These are phyloP conservation scores for Hypericum perforatum DNA, from an alignment of 345 rosid genomes.

Conservation along the genomic window DNA sequence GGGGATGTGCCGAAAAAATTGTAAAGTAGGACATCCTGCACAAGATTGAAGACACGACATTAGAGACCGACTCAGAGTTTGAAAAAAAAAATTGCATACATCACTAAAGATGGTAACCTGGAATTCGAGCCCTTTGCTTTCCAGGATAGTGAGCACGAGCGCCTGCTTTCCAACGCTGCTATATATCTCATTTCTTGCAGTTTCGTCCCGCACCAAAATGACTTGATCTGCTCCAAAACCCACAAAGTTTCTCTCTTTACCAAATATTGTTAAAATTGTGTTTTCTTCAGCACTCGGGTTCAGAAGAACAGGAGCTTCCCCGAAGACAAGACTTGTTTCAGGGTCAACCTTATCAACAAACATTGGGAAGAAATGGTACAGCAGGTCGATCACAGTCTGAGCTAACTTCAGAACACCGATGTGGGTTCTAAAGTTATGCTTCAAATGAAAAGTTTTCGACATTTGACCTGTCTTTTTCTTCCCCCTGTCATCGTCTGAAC, in stretches of 20 bases:
- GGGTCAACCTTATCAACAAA: too few species aligned
- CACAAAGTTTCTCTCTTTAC: constrained; percentile 3
- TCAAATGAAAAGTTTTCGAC: too few species aligned
- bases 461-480: too few species aligned
- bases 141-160: constrained; percentile 34
- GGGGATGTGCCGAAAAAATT: constrained; percentile 45
- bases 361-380: too few species aligned
- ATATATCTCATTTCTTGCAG: constrained; percentile 19
- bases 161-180: constrained; percentile 37
- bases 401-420: too few species aligned
- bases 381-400: too few species aligned
- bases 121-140: constrained; percentile 49
- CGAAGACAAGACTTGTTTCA: too few species aligned
- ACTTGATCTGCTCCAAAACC: constrained; percentile 51
- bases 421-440: too few species aligned
- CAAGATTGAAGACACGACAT: background rate
- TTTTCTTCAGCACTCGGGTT: too few species aligned
- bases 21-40: constrained; percentile 43
- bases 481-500: too few species aligned
- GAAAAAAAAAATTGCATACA: background rate
- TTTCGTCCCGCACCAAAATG: constrained; percentile 36
- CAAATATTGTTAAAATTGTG: too few species aligned
- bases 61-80: background rate
- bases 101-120: constrained; percentile 23
- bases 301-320: too few species aligned